Evolutionary conservation across 805 yeast genomes (phyloP), one percentile per base, ranked within the genome.

Genomic region (Ogataea zsoltii): DNA sequence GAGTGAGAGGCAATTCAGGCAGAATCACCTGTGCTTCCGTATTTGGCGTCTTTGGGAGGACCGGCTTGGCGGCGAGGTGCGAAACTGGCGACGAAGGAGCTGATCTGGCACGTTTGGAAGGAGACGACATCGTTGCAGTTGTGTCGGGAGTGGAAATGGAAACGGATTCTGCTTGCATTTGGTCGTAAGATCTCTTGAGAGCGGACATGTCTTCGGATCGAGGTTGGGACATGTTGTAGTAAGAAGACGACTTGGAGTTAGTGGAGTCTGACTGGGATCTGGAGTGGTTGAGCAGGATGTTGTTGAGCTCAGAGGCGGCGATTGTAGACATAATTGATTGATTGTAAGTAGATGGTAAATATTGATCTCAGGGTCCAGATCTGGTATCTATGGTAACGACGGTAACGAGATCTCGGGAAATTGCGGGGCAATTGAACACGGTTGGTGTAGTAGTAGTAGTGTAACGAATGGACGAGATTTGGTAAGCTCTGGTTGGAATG

Each of bases 231-330:
- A 59, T 55, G 16, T 48, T 49, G 50, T 60, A 45, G 31, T 48
- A 57, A 7, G 54, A 53, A 23, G 46, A 40, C 19, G 63, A 60
- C 46, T 56, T 59, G 26, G 53, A 23, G 38, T 59, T 56, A 17
- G 65, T 60, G 3, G 66, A 56, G 44, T 64, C 67, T 17, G 66
- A 60, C 23, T 61, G 66, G 15, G 69, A 65, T 54, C 68, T 53
- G 7, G 56, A 41, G 44, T 61, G 67, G 36, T 54, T 57, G 33
- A 48, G 45, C 18, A 45, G 37, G 16, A 42, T 32, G 26, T 36
- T 46, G 44, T 33, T 38, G 15, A 40, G 41, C 14, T 43, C 46
- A 23, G 51, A 46, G 28, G 56, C 48, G 17, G 56, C 49, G 38
- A 52, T 42, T 17, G 54, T 49, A 33, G 52, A 50, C 58, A 55